Percentiles rank a stretch among this genome's conserved stretches.
These are phyloP conservation scores for Byssothecium circinans DNA, from an alignment of 2,329 filamentous ascomycete genomes.

Conservation along the genomic window DNA sequence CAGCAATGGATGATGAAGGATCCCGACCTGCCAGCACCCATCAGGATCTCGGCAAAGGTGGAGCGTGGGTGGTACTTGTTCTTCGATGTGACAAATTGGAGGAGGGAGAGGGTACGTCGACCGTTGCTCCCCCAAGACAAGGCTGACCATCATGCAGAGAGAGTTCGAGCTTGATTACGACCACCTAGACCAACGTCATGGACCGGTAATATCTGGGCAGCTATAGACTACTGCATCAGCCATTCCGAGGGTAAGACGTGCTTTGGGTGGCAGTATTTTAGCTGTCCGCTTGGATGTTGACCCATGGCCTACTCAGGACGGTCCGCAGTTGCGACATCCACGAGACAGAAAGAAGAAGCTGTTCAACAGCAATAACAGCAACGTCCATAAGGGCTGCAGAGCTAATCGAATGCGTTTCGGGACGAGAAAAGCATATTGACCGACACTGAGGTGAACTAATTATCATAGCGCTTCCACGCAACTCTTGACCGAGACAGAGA, in stretches of 20 bases:
- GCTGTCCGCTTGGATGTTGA: too few species aligned
- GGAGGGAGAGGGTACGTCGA: constrained; percentile 50
- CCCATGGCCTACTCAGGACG: too few species aligned
- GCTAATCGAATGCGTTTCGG: background rate
- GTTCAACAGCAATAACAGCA: background rate
- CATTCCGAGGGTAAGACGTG: background rate
- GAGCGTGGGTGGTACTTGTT: constrained; percentile 59
- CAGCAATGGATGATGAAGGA: constrained; percentile 61
- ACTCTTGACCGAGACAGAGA: background rate
- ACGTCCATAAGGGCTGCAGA: background rate
- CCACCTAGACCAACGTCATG: constrained; percentile 51
- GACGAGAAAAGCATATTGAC: background rate
- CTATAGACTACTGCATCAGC: constrained; percentile 16
- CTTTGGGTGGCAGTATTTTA: background rate
- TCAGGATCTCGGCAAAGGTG: constrained; percentile 49
- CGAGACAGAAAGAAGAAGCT: background rate
- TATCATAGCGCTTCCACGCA: background rate
- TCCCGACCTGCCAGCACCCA: constrained; percentile 46
- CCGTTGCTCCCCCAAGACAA: background rate
- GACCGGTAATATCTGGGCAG: constrained; percentile 35
- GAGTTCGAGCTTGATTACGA: constrained; percentile 57
- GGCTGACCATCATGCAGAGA: constrained; percentile 40
- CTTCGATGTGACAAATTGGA: constrained; percentile 57
- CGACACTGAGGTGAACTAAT: background rate
- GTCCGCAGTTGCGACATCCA: background rate